Conservation (phyloP, 345 rosid species). For the Moricandia moricandioides region DNA sequence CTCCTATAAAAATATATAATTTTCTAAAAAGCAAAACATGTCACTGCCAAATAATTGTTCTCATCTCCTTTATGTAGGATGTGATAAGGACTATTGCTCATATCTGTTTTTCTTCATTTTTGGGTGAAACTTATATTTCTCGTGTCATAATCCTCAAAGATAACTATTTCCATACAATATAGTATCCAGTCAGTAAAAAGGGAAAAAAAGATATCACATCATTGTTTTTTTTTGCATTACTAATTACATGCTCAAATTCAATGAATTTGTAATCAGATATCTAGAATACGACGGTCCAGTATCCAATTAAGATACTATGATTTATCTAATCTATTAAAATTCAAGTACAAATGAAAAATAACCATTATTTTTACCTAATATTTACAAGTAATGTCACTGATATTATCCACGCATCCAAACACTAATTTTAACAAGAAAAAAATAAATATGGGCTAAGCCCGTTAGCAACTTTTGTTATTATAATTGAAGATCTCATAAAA, state of each 20-base stretch:
- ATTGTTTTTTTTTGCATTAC: neutral
- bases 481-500: too few species aligned
- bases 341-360: too few species aligned
- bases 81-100: slow-evolving; percentile 31
- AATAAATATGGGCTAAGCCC: too few species aligned
- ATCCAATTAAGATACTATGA: neutral
- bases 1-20: slow-evolving; percentile 10
- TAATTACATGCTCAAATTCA: neutral
- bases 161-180: neutral
- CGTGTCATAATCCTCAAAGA: neutral
- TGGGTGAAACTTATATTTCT: neutral
- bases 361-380: too few species aligned
- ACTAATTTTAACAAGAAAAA: too few species aligned
- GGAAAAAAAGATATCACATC: too few species aligned
- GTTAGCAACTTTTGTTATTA: too few species aligned
- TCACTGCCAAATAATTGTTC: slow-evolving; percentile 31
- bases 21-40: slow-evolving; percentile 9
- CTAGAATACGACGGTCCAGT: neutral
- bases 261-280: neutral
- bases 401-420: too few species aligned
- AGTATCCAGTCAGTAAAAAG: neutral
- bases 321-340: neutral
- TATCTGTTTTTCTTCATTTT: neutral
- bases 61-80: slow-evolving; percentile 23
- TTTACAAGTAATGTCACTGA: too few species aligned